Evolutionary conservation across 257 asterid genomes (phyloP), one percentile per base, ranked within the genome.

Genomic region (Solanum paucissectum): DNA sequence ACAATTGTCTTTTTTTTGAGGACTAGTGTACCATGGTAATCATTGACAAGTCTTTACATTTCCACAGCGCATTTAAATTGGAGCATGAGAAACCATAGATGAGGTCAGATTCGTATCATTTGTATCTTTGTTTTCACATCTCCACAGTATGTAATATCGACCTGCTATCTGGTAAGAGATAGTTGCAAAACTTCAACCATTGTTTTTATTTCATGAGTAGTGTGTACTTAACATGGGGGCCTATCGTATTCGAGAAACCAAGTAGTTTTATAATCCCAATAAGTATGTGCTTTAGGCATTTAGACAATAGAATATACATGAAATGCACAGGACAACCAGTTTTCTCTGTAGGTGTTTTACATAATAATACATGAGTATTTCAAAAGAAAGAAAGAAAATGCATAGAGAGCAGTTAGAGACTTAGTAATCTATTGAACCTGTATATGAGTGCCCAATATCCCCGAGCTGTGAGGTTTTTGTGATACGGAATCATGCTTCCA

Each of bases 401-500:
- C 38, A 44, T 44, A 44, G 9, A 79, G 9, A 16, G 27, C 52
- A 79, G 40, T 49, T 46, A 82, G 69, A 52, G 32, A 49, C 44
- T 27, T 29, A 5, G 21, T 82, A 5, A 49, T 82, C 12, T 49
- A 10, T 49, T 82, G 64, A 49, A 93, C 98, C 98, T 94, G 96
- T 52, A 94, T 87, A 96, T 93, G 89, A 96, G 94, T 87, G 97
- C 98, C 84, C 94, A 98, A 87, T 93, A 97, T 33, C 99, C 98
- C n/a, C 90, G 91, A 33, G 92, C 87, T 7, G 99, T 95, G 87
- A 97, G 99, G 88, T 93, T 95, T 91, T 90, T 93, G 93, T 97
- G 99, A 91, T 93, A 97, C 86, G 90, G 92, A 91, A 97, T 94
- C 99, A 97, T 97, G 93, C 99, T 97, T 87, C 99, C 99, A 42